Evolutionary conservation across 163 green algal species (phyloP).

Genomic region (Chlamydomonas reinhardtii): DNA sequence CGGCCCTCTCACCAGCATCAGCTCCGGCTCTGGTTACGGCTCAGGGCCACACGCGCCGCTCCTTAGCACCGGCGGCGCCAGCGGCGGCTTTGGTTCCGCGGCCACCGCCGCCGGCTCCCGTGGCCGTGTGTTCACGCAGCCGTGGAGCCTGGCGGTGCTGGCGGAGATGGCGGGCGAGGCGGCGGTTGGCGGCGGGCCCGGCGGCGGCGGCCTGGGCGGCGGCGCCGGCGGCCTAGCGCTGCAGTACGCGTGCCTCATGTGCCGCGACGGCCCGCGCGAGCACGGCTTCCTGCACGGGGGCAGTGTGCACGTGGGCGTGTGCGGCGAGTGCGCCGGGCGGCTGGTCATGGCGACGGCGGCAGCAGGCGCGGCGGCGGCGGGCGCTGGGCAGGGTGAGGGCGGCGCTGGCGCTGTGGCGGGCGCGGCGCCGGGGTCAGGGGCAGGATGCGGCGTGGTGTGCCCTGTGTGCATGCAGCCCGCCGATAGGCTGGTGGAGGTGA

Average conservation of each 20-base stretch:
- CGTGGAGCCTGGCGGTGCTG: constrained; percentile 20
- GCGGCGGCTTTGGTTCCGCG: background rate
- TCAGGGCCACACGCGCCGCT: background rate
- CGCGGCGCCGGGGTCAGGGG: background rate
- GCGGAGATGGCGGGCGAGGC: constrained; percentile 16
- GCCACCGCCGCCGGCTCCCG: background rate
- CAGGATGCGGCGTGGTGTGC: background rate
- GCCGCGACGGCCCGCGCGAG: constrained; percentile 17
- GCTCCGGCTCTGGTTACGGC: background rate
- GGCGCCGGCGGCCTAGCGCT: background rate
- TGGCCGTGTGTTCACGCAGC: background rate
- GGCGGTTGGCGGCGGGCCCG: background rate
- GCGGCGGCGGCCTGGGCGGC: background rate
- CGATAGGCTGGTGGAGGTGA: constrained; percentile 21
- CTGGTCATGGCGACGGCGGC: background rate
- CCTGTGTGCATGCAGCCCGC: constrained; percentile 7
- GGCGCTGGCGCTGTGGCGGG: too few relatives aligned
- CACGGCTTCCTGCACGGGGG: constrained; percentile 26
- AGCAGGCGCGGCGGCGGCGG: background rate
- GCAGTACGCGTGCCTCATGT: constrained; percentile 19
- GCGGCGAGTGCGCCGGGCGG: constrained; percentile 4
- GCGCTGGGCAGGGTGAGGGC: background rate
- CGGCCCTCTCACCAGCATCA: background rate
- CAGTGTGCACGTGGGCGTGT: constrained; percentile 35
- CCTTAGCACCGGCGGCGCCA: background rate